A percentile compares a stretch with the other conserved stretches of the same genome.
phyloP scores from a whole-genome alignment of 805 yeast species.

The Cyberlindnera xylosilytica region DNA sequence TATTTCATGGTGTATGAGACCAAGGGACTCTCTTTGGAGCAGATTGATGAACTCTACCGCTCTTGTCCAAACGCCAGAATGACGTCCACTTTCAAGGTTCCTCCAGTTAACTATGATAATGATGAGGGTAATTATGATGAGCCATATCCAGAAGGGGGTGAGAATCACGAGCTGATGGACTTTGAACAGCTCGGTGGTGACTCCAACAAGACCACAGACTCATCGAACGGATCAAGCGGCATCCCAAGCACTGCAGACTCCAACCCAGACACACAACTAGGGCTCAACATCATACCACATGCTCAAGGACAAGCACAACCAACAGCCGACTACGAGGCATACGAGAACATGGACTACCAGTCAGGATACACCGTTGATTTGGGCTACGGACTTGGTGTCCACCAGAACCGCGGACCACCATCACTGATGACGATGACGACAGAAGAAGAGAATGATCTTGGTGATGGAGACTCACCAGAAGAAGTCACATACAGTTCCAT shows the following conservation, averaged over 20 bases:
- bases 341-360: slow-evolving; percentile 6
- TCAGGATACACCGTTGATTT: slow-evolving; percentile 24
- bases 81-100: slow-evolving; percentile 41
- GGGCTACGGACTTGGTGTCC: slow-evolving; percentile 24
- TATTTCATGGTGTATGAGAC: slow-evolving; percentile 76
- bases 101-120: slow-evolving; percentile 6
- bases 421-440: slow-evolving; percentile 22
- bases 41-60: slow-evolving; percentile 71
- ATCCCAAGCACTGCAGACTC: background rate
- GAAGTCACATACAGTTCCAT: slow-evolving; percentile 10
- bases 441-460: slow-evolving; percentile 15
- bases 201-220: slow-evolving; percentile 3
- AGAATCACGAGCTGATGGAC: background rate
- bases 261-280: slow-evolving; percentile 1
- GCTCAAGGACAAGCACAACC: background rate
- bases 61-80: slow-evolving; percentile 52
- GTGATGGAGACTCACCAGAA: background rate
- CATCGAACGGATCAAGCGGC: slow-evolving; percentile 9
- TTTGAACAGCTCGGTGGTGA: background rate
- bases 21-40: slow-evolving; percentile 75
- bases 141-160: background rate
- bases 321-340: slow-evolving; percentile 5
- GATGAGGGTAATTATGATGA: slow-evolving; percentile 1
- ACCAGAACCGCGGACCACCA: slow-evolving; percentile 27
- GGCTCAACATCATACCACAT: background rate